Conservation (phyloP, 805 yeast species). For the Metschnikowia corniflorae region DNA sequence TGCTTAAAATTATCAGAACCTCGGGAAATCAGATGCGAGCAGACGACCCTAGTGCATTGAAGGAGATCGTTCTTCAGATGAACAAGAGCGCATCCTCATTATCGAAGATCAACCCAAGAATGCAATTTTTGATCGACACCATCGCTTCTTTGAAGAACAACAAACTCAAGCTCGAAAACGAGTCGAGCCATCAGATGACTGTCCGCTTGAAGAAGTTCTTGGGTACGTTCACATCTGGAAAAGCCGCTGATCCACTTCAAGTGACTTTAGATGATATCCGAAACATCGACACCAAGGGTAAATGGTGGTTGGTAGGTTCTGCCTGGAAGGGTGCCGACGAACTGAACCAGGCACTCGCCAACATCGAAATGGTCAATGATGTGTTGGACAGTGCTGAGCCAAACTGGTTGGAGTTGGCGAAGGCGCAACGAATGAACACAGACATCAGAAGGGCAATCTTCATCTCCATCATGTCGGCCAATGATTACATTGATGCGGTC, state of each 20-base stretch:
- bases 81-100: conserved; percentile 30
- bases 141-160: conserved; percentile 84
- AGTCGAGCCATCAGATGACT: conserved; percentile 46
- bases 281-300: conserved; percentile 75
- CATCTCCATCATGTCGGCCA: conserved; percentile 91
- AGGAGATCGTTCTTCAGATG: conserved; percentile 64
- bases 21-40: conserved; percentile 83
- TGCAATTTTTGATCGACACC: conserved; percentile 80
- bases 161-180: conserved; percentile 57
- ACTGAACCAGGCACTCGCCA: conserved; percentile 24
- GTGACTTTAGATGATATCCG: conserved; percentile 81
- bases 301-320: conserved; percentile 99
- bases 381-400: conserved; percentile 69
- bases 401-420: conserved; percentile 86
- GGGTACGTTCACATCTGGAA: conserved; percentile 47
- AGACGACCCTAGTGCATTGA: conserved; percentile 85
- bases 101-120: conserved; percentile 49
- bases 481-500: conserved; percentile 85
- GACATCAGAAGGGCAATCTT: conserved; percentile 92
- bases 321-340: conserved; percentile 81
- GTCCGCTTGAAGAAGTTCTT: conserved; percentile 62
- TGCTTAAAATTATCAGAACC: conserved; percentile 66
- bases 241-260: conserved; percentile 69
- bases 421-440: conserved; percentile 88
- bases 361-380: conserved; percentile 50